These are phyloP conservation scores for Tagetes patula DNA, from an alignment of 129 eudicot genomes.

Conservation along the genomic window DNA sequence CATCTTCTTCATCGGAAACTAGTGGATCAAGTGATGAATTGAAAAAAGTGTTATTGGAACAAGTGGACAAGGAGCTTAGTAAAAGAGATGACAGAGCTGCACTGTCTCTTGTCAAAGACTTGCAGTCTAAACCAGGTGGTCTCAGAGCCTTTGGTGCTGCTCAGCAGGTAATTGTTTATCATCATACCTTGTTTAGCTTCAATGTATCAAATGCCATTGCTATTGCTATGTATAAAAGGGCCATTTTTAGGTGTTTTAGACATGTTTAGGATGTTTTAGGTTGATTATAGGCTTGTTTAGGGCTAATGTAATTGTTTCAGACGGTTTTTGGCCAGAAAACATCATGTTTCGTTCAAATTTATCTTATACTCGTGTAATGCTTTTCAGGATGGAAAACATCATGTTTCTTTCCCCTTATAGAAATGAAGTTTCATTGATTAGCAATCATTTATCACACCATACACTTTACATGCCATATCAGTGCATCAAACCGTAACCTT, in stretches of 20 bases:
- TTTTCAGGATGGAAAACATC: background rate
- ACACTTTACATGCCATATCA: background rate
- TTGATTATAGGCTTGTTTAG: too few species aligned
- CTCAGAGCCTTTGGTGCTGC: slow-evolving; percentile 84
- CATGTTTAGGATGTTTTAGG: too few species aligned
- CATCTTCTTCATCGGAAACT: slow-evolving; percentile 20
- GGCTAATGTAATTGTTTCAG: too few species aligned
- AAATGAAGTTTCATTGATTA: background rate
- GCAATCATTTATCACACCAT: background rate
- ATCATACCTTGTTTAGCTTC: too few species aligned
- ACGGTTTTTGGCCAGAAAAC: too few species aligned
- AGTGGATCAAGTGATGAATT: slow-evolving; percentile 15
- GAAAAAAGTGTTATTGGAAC: slow-evolving; percentile 47
- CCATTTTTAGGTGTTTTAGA: too few species aligned
- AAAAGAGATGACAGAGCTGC: slow-evolving; percentile 84
- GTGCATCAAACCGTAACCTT: background rate
- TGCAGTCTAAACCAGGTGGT: slow-evolving; percentile 59
- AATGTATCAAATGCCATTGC: too few species aligned
- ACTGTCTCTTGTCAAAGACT: slow-evolving; percentile 57
- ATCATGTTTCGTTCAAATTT: background rate
- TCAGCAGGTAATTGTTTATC: slow-evolving; percentile 59
- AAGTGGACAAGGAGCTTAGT: slow-evolving; percentile 71
- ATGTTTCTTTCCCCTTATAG: background rate
- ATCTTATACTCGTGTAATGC: background rate
- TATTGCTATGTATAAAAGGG: too few species aligned